Percentiles rank a stretch among this genome's conserved stretches.
Evolutionary conservation across 441 rosid genomes (phyloP).

Genomic region (Gossypium schwendimanii): DNA sequence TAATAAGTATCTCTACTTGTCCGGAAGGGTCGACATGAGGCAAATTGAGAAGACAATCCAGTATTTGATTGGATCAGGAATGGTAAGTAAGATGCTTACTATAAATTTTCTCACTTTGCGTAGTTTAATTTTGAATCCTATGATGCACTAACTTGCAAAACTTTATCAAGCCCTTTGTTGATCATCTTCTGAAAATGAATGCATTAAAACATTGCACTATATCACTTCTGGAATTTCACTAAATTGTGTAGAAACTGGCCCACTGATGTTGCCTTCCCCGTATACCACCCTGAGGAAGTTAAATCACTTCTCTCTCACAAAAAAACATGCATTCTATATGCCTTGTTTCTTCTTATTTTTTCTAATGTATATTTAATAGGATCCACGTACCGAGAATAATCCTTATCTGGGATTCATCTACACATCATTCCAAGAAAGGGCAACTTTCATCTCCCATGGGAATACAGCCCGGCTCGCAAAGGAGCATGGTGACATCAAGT

Average conservation of each 20-base stretch:
- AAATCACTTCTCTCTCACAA: neutral
- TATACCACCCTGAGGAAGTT: neutral
- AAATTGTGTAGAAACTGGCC: neutral
- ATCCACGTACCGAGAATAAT: slow-evolving; percentile 75
- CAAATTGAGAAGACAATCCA: slow-evolving; percentile 91
- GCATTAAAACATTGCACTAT: neutral
- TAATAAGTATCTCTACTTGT: slow-evolving; percentile 75
- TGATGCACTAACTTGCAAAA: neutral
- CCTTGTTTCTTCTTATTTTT: neutral
- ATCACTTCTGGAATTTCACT: neutral
- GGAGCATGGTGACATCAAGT: slow-evolving; percentile 64
- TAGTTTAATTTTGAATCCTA: neutral
- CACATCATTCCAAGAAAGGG: slow-evolving; percentile 94
- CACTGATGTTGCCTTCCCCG: neutral
- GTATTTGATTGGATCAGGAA: slow-evolving; percentile 91
- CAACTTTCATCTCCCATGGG: slow-evolving; percentile 88
- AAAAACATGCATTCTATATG: neutral
- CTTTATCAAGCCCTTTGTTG: neutral
- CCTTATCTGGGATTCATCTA: slow-evolving; percentile 89
- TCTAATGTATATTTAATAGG: slow-evolving; percentile 30
- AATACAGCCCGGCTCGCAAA: slow-evolving; percentile 91
- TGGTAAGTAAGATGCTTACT: slow-evolving; percentile 69
- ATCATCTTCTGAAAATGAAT: neutral
- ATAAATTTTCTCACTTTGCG: neutral
- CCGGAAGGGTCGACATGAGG: slow-evolving; percentile 91